Base-by-base conservation (phyloP, 164 flowering plant genomes). In the Nymphaea thermarum region DNA sequence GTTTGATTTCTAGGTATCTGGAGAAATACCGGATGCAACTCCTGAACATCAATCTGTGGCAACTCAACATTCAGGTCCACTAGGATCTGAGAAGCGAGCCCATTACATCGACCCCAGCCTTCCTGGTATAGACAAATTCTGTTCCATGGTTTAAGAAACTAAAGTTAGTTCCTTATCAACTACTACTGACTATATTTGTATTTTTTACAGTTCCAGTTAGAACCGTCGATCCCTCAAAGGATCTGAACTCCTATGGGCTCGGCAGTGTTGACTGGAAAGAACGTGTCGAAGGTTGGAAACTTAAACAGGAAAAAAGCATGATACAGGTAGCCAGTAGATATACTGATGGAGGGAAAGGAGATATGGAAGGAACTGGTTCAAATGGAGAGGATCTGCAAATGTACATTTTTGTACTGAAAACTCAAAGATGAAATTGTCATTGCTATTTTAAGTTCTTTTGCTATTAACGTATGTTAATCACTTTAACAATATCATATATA, bases 251-350 rank as follows among this genome's bases (percentile, higher is more conserved):
- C 62, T 94, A 94, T 78, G 98, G 98, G 62, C 91, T 94, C 68
- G 96, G 95, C 65, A 88, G 81, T 83, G 98, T 94, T 77, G 98
- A 94, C 82, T 94, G 98, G 98, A 94, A 89, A 73, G 98, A 91
- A 78, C 83, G 98, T 73, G 94, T 95, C 67, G 99, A 91, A 75
- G 85, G 98, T 47, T 95, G 99, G 98, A 95, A 92, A 71, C 86
- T 92, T 64, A 91, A 90, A 74, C 96, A 92, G 77, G 97, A 95
- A 66, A 90, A 89, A 75, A 92, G 83, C 73, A 77, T 83, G 76
- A 78, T 80, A 82, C 94, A 90, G 62, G 77, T 85, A 86, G 80
- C 80, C 66, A 81, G 77, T 71, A 83, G 84, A 75, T 87, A 84
- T 74, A 25, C 82, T 62, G 95, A 90, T 70, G 97, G 69, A 43